Evolutionary conservation across 2,329 filamentous ascomycete genomes (phyloP), one percentile per base, ranked within the genome.

Genomic region (Tolypocladium cylindrosporum): DNA sequence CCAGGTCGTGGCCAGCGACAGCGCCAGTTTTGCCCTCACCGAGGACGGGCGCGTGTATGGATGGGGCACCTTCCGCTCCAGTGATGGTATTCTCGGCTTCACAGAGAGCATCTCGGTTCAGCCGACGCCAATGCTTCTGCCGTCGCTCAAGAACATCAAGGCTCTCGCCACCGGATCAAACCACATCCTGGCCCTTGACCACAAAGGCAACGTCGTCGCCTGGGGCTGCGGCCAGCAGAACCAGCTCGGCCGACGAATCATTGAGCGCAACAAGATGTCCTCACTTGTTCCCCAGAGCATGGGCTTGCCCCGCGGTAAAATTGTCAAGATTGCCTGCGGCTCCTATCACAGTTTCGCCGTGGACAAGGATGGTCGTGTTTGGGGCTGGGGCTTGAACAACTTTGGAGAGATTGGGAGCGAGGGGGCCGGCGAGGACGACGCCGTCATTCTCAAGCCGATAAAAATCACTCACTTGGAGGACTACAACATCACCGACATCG

Each of bases 301-400:
- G 39, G 73, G 78, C 56, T 68, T 77, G 31, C 74, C 75, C 52
- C 79, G 90, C 11, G 88, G 87, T 62, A 78, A 77, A 65, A 82
- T 89, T 51, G 63, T 63, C 55, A 71, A 76, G 64, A 69, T 77
- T 54, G 81, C 80, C 21, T 85, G 83, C 62, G 91, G 91, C 51
- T 83, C 87, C 16, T 93, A 92, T 73, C 90, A 96, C 76, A 89
- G 86, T 64, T 93, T 96, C 64, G 90, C 90, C 21, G 78, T 96
- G 53, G 84, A 88, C 71, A 80, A 82, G 58, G 80, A 83, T 16
- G 89, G 86, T 43, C 79, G 82, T 37, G 87, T 93, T 39, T 94
- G 85, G 73, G 83, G 86, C 0, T 96, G 91, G 90, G 91, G 91
- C 31, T 77, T 93, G 37, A 96, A 96, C 79, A 91, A 89, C 73